Base-by-base conservation (phyloP, 345 rosid species). In the Lepidium didymum region DNA sequence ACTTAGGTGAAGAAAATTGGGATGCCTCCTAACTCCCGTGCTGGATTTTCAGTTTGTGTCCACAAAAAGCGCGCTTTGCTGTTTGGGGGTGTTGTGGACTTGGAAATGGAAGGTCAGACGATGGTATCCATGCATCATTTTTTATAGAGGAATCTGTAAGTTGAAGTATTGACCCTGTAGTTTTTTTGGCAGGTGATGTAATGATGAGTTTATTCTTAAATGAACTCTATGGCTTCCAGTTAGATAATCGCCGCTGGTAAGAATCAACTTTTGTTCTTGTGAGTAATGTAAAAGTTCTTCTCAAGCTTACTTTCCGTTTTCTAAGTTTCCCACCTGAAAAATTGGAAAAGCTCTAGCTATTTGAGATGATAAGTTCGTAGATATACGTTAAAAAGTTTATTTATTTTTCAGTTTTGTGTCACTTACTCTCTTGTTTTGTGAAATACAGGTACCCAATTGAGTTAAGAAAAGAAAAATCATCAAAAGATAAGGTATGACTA, bases 11-110 rank as follows among this genome's bases (percentile, higher is more conserved):
- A 90, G 82, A 88, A 88, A 78, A 88, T 77, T 62, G 98, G 98
- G 80, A 90, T 93, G 94, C 94, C 92, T 80, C 98, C 96, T 41
- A 88, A 96, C 19, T 89, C 96, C 61, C 94, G 97, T 67, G 98
- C 97, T 47, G 94, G 97, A 16, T 88, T 90, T 83, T 84, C 97
- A 1, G 81, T 88, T 79, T 88, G 94, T 80, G 90, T 93, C 74
- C 97, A 93, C 79, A 90, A 93, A 80, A 93, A 87, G 79, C 96
- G 97, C 63, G 96, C 97, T 77, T 56, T 93, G 82, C 78, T 93
- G 43, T 90, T 88, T 73, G 98, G 98, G 5, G 98, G 98, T 50
- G 98, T 93, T 5, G 97, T 90, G 12, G 97, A 93, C 78, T 85
- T 84, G 97, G 98, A 93, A 81, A 85, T 87, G 86, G 80, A 87